These are phyloP conservation scores for Rhodotorula sp. DNA, from an alignment of 1,284 basidiomycete species.

Conservation along the genomic window DNA sequence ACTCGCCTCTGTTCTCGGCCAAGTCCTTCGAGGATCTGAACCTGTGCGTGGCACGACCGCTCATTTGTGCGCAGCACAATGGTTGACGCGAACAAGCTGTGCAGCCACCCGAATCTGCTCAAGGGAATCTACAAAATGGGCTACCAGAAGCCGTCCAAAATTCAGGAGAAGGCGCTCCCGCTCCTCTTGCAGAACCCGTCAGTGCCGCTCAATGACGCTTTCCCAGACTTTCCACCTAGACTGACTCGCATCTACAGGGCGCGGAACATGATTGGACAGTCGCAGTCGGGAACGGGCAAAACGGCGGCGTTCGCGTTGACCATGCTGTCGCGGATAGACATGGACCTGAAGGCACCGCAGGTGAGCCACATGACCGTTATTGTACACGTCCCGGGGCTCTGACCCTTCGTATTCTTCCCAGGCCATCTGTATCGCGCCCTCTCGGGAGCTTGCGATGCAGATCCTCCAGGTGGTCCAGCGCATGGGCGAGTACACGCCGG, in stretches of 20 bases:
- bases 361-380: conserved; percentile 51
- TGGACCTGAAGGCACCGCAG: conserved; percentile 77
- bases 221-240: too few relatives aligned
- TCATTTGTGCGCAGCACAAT: too few relatives aligned
- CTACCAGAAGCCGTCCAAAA: conserved; percentile 97
- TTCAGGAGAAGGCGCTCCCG: conserved; percentile 95
- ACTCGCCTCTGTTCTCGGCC: conserved; percentile 89
- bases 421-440: conserved; percentile 91
- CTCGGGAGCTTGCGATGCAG: conserved; percentile 94
- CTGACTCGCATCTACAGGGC: conserved; percentile 58
- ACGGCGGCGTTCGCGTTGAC: conserved; percentile 97
- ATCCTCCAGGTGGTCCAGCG: conserved; percentile 91
- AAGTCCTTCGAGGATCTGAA: conserved; percentile 95
- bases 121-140: conserved; percentile 97
- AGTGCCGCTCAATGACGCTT: conserved; percentile 45
- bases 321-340: conserved; percentile 94
- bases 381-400: not conserved
- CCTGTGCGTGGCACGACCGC: conserved; percentile 60
- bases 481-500: conserved; percentile 92
- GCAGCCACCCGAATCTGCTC: conserved; percentile 79
- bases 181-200: conserved; percentile 88
- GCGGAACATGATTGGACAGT: conserved; percentile 98
- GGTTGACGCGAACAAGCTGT: conserved; percentile 4
- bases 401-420: conserved; percentile 47
- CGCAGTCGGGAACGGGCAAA: conserved; percentile 98